phyloP scores from a whole-genome alignment of 345 rosid genomes.

The Laguncularia racemosa region DNA sequence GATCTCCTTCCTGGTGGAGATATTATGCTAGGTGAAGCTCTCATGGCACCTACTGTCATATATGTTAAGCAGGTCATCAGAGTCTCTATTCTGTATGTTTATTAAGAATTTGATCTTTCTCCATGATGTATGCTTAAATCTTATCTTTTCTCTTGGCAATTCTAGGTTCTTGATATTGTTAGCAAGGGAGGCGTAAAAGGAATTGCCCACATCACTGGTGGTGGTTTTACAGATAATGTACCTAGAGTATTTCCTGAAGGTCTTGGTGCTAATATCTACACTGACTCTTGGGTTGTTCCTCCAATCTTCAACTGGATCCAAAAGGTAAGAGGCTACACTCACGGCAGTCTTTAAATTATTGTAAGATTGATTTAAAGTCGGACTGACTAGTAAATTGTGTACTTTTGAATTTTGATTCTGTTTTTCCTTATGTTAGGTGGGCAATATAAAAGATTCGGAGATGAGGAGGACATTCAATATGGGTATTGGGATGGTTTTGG shows the following conservation, averaged over 20 bases:
- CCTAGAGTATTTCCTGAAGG: conserved; percentile 82
- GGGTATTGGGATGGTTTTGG: conserved; percentile 93
- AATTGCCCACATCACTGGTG: conserved; percentile 86
- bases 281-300: conserved; percentile 68
- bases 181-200: conserved; percentile 86
- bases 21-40: conserved; percentile 61
- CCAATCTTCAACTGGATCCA: conserved; percentile 83
- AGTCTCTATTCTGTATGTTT: neutral
- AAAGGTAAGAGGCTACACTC: conserved; percentile 36
- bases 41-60: conserved; percentile 90
- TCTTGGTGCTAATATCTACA: conserved; percentile 60
- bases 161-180: conserved; percentile 69
- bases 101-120: neutral
- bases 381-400: neutral
- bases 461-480: conserved; percentile 87
- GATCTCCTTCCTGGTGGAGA: conserved; percentile 68
- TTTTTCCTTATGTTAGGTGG: conserved; percentile 34
- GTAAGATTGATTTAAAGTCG: neutral
- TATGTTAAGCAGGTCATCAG: conserved; percentile 73
- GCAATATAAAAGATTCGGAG: conserved; percentile 70
- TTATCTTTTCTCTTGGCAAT: neutral
- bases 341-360: too few relatives aligned
- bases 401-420: neutral
- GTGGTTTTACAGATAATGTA: conserved; percentile 88
- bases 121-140: neutral